phyloP scores from a whole-genome alignment of 202 grass and related monocot species.

The Panicum hallii region DNA sequence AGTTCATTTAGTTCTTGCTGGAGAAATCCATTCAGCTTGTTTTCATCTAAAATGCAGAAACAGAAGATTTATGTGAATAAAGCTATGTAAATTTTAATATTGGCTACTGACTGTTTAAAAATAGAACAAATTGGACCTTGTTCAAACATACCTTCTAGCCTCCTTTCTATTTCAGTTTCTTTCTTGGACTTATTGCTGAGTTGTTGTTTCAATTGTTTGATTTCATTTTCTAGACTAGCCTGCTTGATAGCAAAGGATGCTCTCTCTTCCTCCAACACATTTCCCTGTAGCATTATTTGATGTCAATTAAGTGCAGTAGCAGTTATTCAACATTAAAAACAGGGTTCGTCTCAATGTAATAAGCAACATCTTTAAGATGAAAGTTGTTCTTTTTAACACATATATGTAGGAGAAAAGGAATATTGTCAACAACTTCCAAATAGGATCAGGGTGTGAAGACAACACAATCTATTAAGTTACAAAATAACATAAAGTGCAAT shows the following conservation, averaged over 20 bases:
- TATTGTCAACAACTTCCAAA: not conserved
- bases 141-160: constrained; percentile 66
- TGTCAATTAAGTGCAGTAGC: constrained; percentile 40
- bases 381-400: not conserved
- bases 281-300: constrained; percentile 61
- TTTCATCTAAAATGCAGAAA: constrained; percentile 66
- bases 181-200: constrained; percentile 43
- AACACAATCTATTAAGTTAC: not conserved
- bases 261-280: constrained; percentile 51
- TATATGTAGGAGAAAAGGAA: constrained; percentile 24
- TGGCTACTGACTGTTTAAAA: not conserved
- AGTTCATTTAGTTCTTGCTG: constrained; percentile 77
- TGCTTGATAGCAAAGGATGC: constrained; percentile 47
- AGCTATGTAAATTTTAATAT: constrained; percentile 7
- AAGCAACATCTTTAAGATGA: not conserved
- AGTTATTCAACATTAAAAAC: not conserved
- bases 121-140: constrained; percentile 30
- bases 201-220: constrained; percentile 45
- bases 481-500: constrained; percentile 9
- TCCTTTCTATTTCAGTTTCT: constrained; percentile 60
- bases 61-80: constrained; percentile 38
- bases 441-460: not conserved
- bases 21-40: constrained; percentile 65
- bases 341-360: not conserved
- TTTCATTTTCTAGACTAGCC: constrained; percentile 76